A percentile compares a stretch with the other conserved stretches of the same genome.
Conservation (phyloP, 768 basidiomycete species). For the Russula dissimulans region DNA sequence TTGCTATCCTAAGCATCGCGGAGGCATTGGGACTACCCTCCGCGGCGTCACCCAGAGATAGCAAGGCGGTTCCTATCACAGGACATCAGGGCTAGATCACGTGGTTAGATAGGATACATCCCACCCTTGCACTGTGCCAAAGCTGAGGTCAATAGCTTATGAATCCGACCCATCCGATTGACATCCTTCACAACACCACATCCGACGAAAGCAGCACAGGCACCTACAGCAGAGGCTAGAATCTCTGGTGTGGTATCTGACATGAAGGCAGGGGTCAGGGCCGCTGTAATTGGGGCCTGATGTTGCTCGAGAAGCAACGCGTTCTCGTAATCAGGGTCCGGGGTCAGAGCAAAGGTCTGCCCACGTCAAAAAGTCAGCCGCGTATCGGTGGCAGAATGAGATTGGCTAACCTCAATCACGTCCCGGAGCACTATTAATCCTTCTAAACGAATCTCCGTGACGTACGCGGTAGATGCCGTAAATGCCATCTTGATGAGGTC, state of each 20-base stretch:
- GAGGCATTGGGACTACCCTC: constrained; percentile 91
- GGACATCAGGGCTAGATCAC: neutral
- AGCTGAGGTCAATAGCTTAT: constrained; percentile 80
- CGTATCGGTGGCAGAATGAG: neutral
- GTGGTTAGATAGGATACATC: constrained; percentile 1
- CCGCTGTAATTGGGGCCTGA: constrained; percentile 96
- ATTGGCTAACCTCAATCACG: constrained; percentile 71
- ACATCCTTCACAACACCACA: constrained; percentile 92
- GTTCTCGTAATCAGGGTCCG: constrained; percentile 90
- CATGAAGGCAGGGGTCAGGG: constrained; percentile 92
- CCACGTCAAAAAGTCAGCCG: constrained; percentile 2
- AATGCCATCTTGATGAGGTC: constrained; percentile 98
- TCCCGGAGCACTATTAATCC: constrained; percentile 84
- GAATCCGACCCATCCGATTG: constrained; percentile 83
- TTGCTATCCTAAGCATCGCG: constrained; percentile 88
- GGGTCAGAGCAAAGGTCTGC: constrained; percentile 76
- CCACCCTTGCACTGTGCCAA: constrained; percentile 85
- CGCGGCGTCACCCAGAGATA: constrained; percentile 77
- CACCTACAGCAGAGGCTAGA: constrained; percentile 81
- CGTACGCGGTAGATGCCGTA: constrained; percentile 92
- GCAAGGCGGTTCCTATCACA: constrained; percentile 62
- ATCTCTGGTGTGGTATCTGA: constrained; percentile 95
- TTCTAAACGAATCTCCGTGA: constrained; percentile 88
- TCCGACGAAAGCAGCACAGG: constrained; percentile 92
- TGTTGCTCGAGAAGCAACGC: constrained; percentile 89